phyloP scores from a whole-genome alignment of 2,329 filamentous ascomycete genomes.

The Diaporthe vaccinii region DNA sequence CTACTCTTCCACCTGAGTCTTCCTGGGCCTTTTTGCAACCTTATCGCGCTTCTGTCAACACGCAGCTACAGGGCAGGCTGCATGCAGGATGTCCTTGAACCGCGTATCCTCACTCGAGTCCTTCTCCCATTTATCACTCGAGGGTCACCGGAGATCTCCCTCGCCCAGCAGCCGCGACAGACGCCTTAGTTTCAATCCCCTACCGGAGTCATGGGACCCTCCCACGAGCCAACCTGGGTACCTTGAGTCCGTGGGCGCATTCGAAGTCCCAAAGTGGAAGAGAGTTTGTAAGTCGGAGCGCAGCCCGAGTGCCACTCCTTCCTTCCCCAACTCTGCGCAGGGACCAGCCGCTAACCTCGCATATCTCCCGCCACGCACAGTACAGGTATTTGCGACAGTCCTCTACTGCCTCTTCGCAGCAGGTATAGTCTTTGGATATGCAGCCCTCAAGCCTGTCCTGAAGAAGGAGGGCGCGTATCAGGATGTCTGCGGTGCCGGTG shows the following conservation, averaged over 20 bases:
- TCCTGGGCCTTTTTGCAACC: not conserved
- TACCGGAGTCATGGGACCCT: slow-evolving; percentile 66
- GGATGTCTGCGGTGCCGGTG: slow-evolving; percentile 66
- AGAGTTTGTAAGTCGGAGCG: slow-evolving; percentile 59
- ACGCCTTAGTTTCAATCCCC: slow-evolving; percentile 67
- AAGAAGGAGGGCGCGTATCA: slow-evolving; percentile 80
- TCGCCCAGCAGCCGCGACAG: slow-evolving; percentile 63
- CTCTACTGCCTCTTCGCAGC: slow-evolving; percentile 71
- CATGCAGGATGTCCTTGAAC: slow-evolving; percentile 62
- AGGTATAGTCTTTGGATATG: slow-evolving; percentile 87
- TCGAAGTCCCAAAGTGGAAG: slow-evolving; percentile 68
- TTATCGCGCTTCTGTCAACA: not conserved
- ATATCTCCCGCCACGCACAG: slow-evolving; percentile 43
- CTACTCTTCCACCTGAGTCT: no score
- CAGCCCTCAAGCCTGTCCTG: slow-evolving; percentile 85
- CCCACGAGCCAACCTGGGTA: slow-evolving; percentile 55
- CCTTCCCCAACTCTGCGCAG: not conserved
- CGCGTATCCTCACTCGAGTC: slow-evolving; percentile 68
- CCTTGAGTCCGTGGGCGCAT: slow-evolving; percentile 64
- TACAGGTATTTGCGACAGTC: slow-evolving; percentile 55
- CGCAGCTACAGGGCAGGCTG: slow-evolving; percentile 25
- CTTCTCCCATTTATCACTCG: slow-evolving; percentile 57
- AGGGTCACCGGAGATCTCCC: slow-evolving; percentile 55
- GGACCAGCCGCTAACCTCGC: slow-evolving; percentile 13
- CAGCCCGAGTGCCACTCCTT: not conserved